Base-by-base conservation (phyloP, 257 asterid genomes). In the Jasminum sambac region DNA sequence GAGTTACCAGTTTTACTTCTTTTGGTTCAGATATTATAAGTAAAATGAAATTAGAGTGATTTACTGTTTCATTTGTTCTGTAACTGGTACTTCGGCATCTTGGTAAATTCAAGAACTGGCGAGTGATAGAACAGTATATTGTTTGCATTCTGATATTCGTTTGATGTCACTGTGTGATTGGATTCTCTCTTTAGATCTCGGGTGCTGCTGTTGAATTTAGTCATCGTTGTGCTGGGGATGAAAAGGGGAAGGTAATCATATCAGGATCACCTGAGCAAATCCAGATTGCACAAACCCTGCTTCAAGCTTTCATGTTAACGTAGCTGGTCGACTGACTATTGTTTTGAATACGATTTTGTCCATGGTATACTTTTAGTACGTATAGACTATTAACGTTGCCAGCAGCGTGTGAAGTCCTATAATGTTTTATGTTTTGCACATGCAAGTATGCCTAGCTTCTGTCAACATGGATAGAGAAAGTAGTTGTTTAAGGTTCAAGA, bases 241-340 rank as follows among this genome's bases (percentile, higher is more conserved):
- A 42, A 41, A 72, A 72, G 23, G 85, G 85, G 24, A 81, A 74
- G 62, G 85, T 78, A 60, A 72, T 68, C 55, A 78, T 81, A 46
- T 67, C 78, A 2, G 85, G 85, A 59, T 21, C 83, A n/a, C 72
- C 63, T 11, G 83, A 78, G 12, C 62, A 72, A 41, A 68, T 81
- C 66, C 74, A 43, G 41, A 58, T 77, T 8, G 85, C 85, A 36
- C 68, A 78, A 61, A 77, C 78, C 67, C 74, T 81, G 41, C 83
- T 77, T 71, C 83, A 74, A 58, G 82, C 85, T 63, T 81, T 81
- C 72, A 34, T 81, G 40, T 46, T 52, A n/a, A 8, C 43, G 34
- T 55, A 55, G 30, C 14, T 38, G 37, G 57, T 55, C 50, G 9
- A 55, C 14, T 55, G 62, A 55, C 23, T 17, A 23, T 55, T 23